Percentiles rank a stretch among this genome's conserved stretches.
Conservation (phyloP, 148 eudicot species). For the Persicaria tinctoria region DNA sequence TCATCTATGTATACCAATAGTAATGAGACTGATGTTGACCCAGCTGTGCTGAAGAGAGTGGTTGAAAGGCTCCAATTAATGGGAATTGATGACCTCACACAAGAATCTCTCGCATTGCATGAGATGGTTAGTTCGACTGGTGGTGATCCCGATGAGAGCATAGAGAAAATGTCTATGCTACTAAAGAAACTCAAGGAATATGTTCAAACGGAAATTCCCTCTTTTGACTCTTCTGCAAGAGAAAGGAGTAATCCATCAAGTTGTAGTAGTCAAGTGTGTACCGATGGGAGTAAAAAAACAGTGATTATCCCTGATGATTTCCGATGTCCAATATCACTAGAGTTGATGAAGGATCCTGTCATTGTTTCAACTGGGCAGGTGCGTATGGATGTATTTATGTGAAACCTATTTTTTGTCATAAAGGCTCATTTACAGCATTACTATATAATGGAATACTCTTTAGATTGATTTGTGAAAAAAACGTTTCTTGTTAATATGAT, state of each 20-base stretch:
- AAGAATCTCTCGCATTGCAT: conserved; percentile 85
- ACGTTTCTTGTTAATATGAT: too few relatives aligned
- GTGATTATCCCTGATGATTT: conserved; percentile 79
- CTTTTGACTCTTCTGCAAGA: conserved; percentile 33
- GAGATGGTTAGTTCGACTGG: conserved; percentile 66
- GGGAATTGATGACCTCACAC: conserved; percentile 77
- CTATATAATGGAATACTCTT: too few relatives aligned
- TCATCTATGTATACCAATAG: conserved; percentile 44
- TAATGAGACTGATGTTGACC: conserved; percentile 37
- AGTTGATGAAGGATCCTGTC: conserved; percentile 93
- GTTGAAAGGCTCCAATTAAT: conserved; percentile 62
- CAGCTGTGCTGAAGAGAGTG: conserved; percentile 51
- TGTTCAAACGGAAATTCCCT: conserved; percentile 74
- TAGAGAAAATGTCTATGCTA: conserved; percentile 91
- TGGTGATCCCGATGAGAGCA: conserved; percentile 78
- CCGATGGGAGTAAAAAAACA: conserved; percentile 39
- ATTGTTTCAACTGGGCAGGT: conserved; percentile 99
- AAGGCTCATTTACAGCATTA: background rate
- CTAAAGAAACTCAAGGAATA: conserved; percentile 81
- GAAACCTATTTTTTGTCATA: background rate
- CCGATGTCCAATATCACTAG: conserved; percentile 90
- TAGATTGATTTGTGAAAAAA: too few relatives aligned
- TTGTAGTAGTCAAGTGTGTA: conserved; percentile 36
- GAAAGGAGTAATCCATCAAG: conserved; percentile 39
- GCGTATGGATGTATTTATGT: background rate